Base-by-base conservation (phyloP, 148 eudicot species). In the Camellia granthamiana region DNA sequence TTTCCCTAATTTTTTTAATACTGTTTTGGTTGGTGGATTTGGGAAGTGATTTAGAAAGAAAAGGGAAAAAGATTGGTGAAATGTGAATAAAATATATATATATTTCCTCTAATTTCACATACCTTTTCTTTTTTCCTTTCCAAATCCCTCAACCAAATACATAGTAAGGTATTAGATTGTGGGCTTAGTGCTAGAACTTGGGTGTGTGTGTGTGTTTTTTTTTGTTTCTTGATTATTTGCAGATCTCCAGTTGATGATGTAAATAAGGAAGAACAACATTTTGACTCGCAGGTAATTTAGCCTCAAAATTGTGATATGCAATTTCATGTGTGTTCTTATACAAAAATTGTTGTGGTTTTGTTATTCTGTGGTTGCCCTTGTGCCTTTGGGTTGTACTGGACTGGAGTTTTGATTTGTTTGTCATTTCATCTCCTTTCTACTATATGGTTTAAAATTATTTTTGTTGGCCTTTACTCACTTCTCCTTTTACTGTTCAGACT, bases 271-370 rank as follows among this genome's bases (percentile, higher is more conserved):
- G 81, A 77, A 30, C 78, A 62, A 65, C 64, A 72, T 4, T 77
- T 72, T 69, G 78, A 55, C 72, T 70, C 79, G 6, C 78, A 64
- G 82, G 86, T 84, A 77, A 75, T 58, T 69, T 75, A 65, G 55
- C 67, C 15, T 49, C n/a, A 23, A n/a, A 15, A 18, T 19, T 19
- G 14, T 52, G 43, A n/a, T 66, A 41, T 43, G 78, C 38, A 38
- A 55, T 78, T 19, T n/a, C 54, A n/a, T 58, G 52, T 44, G 56
- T 14, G 51, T 12, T 23, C 47, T 30, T 74, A 12, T 73, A 4
- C 72, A 56, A 1, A 7, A 59, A 61, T 11, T 49, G 49, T 60
- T 46, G 49, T 0, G 8, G 46, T 23, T 58, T 23, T 47, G n/a
- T 5, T 30, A 30, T 74, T 74, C 46, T 74, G 12, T 54, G 63